Evolutionary conservation across 176 grass and related monocot genomes (phyloP).

Genomic region (maize (Zea mays)): Zm-B73-REFERENCE-NAM-5.0 NC_050105.1:143128501-143129000

Average conservation of each 20-base stretch:
- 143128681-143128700: slow-evolving; percentile 34
- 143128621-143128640: neutral
- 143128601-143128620: slow-evolving; percentile 8
- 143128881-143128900: slow-evolving; percentile 40
- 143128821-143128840: neutral
- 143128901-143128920: neutral
- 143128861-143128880: neutral
- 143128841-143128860: neutral
- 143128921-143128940: slow-evolving; percentile 7
- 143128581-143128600: neutral
- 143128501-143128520: slow-evolving; percentile 12
- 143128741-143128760: neutral
- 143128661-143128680: neutral
- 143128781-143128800: slow-evolving; percentile 35
- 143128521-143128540: slow-evolving; percentile 36
- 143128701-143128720: neutral
- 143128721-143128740: neutral
- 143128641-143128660: neutral
- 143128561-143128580: slow-evolving; percentile 32
- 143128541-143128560: slow-evolving; percentile 13
- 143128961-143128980: neutral
- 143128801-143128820: neutral
- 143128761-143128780: slow-evolving; percentile 36
- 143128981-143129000: neutral
- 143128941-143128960: neutral